These are phyloP conservation scores for Ramalina intermedia DNA, from an alignment of 495 filamentous ascomycete species.

Conservation along the genomic window DNA sequence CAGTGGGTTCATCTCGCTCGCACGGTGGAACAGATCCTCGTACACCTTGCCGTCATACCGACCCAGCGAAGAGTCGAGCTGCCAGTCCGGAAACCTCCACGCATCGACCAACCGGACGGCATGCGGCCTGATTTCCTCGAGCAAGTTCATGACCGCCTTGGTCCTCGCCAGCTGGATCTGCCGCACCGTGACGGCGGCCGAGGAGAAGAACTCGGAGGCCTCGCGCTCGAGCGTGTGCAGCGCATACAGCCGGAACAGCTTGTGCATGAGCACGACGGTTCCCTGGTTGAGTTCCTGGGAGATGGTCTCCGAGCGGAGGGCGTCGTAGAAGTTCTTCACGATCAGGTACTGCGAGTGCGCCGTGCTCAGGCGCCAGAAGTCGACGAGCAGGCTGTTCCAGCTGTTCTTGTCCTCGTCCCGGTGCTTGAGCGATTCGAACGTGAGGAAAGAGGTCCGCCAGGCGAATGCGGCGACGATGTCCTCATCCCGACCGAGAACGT, in stretches of 20 bases:
- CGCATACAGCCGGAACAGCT: slow-evolving; percentile 51
- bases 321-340: slow-evolving; percentile 57
- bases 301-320: slow-evolving; percentile 37
- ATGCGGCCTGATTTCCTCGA: slow-evolving; percentile 53
- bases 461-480: slow-evolving; percentile 55
- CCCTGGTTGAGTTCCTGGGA: slow-evolving; percentile 33
- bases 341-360: slow-evolving; percentile 56
- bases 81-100: slow-evolving; percentile 58
- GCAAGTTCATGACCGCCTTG: slow-evolving; percentile 45
- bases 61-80: slow-evolving; percentile 49
- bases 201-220: slow-evolving; percentile 51
- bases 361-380: slow-evolving; percentile 57
- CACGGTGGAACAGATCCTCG: slow-evolving; percentile 51
- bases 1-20: slow-evolving; percentile 51
- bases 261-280: slow-evolving; percentile 38
- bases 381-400: slow-evolving; percentile 58
- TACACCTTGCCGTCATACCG: slow-evolving; percentile 54
- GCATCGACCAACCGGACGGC: slow-evolving; percentile 50
- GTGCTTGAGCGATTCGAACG: slow-evolving; percentile 57
- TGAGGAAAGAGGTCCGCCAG: slow-evolving; percentile 55
- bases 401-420: slow-evolving; percentile 52
- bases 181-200: slow-evolving; percentile 44
- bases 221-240: slow-evolving; percentile 52
- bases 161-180: slow-evolving; percentile 48
- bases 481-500: slow-evolving; percentile 44